Evolutionary conservation across 352 stramenopile species (phyloP).

Genomic region (Halophytophthora polymorphica): DNA sequence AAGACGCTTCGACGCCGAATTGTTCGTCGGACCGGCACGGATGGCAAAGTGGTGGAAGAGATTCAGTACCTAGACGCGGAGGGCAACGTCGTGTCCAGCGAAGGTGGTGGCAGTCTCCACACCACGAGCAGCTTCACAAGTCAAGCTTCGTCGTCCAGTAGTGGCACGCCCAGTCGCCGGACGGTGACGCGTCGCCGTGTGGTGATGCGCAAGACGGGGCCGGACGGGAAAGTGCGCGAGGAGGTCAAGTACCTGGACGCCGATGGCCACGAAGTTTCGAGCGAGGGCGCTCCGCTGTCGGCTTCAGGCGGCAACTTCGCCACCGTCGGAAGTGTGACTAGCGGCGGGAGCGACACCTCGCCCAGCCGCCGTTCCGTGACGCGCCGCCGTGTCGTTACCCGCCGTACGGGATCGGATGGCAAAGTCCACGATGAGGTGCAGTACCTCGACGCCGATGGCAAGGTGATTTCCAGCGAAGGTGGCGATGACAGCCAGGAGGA

Average conservation of each 20-base stretch:
- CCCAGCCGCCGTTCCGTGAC: too few relatives aligned
- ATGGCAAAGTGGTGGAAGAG: slow-evolving; percentile 19
- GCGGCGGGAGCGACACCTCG: too few relatives aligned
- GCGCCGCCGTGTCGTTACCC: slow-evolving; percentile 2
- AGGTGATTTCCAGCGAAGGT: not conserved
- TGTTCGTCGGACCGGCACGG: slow-evolving; percentile 17
- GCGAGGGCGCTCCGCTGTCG: slow-evolving; percentile 1
- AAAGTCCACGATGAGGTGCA: slow-evolving; percentile 16
- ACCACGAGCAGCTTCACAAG: slow-evolving; percentile 21
- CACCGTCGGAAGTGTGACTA: not conserved
- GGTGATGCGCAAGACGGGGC: not conserved
- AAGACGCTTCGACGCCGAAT: slow-evolving; percentile 10
- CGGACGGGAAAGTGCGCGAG: not conserved
- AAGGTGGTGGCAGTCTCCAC: slow-evolving; percentile 17
- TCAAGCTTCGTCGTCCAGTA: slow-evolving; percentile 11
- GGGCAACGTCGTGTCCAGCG: slow-evolving; percentile 7
- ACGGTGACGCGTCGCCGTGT: slow-evolving; percentile 24
- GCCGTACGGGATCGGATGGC: slow-evolving; percentile 10
- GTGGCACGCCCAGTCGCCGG: slow-evolving; percentile 11
- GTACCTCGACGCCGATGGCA: slow-evolving; percentile 3
- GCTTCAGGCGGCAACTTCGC: not conserved
- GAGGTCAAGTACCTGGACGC: not conserved
- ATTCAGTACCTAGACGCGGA: slow-evolving; percentile 21
- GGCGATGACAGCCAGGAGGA: not conserved
- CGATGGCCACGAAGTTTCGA: not conserved